A percentile compares a stretch with the other conserved stretches of the same genome.
These are phyloP conservation scores for Funneliformis mosseae DNA, from an alignment of 192 early-diverging fungal species.

Conservation along the genomic window DNA sequence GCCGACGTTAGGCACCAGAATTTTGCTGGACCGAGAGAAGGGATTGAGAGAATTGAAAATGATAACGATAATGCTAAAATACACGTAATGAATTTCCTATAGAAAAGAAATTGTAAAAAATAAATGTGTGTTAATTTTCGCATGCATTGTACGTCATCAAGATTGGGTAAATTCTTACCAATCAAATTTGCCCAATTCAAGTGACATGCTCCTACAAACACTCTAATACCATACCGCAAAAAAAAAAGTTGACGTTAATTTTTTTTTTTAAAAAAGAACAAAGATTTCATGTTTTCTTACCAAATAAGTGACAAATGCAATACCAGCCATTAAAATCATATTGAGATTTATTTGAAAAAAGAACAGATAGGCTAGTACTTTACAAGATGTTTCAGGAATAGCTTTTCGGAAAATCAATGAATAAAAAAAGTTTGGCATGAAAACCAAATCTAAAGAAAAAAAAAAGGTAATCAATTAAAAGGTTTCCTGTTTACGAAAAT, in stretches of 20 bases:
- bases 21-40: neutral
- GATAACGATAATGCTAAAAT: neutral
- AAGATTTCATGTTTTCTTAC: neutral
- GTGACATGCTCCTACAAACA: neutral
- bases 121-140: neutral
- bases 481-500: too few relatives aligned
- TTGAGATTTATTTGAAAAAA: neutral
- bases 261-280: neutral
- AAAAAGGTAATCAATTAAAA: neutral
- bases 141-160: too few relatives aligned
- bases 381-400: neutral
- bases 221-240: neutral
- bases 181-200: neutral
- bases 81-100: neutral
- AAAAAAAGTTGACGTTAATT: neutral
- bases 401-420: neutral
- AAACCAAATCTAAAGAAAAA: neutral
- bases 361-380: neutral
- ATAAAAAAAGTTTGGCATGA: constrained; percentile 22
- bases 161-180: neutral
- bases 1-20: neutral
- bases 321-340: constrained; percentile 5
- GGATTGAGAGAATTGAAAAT: neutral
- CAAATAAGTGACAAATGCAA: constrained; percentile 14
- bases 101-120: neutral